Conservation (phyloP, 2,329 filamentous ascomycete species). For the Harringtonia lauricola region DNA sequence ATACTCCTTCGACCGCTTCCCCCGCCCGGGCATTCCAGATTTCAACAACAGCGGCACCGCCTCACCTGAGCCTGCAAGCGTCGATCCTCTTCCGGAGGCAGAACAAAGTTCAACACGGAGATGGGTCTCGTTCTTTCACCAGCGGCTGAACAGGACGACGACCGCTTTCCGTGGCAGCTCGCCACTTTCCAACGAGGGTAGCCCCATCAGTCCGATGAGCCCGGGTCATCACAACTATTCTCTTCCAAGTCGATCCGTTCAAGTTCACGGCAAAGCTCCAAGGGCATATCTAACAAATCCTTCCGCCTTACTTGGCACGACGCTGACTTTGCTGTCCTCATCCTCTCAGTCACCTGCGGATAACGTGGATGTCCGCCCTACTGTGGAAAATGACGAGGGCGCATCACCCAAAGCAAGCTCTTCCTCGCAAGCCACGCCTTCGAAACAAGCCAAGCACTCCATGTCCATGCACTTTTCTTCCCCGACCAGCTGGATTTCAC, state of each 20-base stretch:
- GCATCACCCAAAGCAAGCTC: neutral
- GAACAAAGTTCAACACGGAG: slow-evolving; percentile 13
- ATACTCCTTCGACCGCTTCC: slow-evolving; percentile 19
- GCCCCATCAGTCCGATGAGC: slow-evolving; percentile 16
- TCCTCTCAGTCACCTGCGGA: neutral
- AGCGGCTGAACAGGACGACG: slow-evolving; percentile 20
- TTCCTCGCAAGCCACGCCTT: slow-evolving; percentile 27
- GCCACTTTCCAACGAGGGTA: slow-evolving; percentile 19
- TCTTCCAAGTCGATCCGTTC: no score
- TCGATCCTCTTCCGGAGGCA: slow-evolving; percentile 3
- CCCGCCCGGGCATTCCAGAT: slow-evolving; percentile 6
- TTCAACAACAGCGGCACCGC: slow-evolving; percentile 10
- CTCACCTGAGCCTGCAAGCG: slow-evolving; percentile 7
- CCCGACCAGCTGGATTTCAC: slow-evolving; percentile 44
- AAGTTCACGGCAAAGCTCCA: no score
- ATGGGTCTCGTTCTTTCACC: slow-evolving; percentile 51
- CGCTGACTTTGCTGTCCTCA: slow-evolving; percentile 1
- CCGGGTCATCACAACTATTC: slow-evolving; percentile 15
- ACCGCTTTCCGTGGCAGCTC: slow-evolving; percentile 16
- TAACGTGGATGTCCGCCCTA: neutral
- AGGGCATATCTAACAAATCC: slow-evolving; percentile 27
- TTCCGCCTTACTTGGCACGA: slow-evolving; percentile 13
- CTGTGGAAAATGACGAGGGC: neutral
- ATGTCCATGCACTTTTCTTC: slow-evolving; percentile 50
- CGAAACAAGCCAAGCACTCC: slow-evolving; percentile 38